These are phyloP conservation scores for Urtica urens DNA, from an alignment of 306 rosid genomes.

Conservation along the genomic window DNA sequence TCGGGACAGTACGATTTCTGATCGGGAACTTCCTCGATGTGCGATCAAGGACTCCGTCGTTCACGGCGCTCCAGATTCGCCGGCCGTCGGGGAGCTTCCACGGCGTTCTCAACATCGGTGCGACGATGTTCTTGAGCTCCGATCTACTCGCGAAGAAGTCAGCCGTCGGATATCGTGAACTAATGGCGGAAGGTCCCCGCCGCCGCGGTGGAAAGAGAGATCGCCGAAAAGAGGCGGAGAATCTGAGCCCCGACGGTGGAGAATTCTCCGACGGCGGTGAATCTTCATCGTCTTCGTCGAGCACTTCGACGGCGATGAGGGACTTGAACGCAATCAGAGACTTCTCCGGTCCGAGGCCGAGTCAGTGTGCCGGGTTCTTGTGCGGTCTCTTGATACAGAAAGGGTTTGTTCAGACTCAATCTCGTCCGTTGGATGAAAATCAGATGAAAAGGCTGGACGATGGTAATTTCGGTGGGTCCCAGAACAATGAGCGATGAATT, in stretches of 20 bases:
- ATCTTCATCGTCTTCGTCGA: conserved; percentile 36
- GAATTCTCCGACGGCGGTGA: conserved; percentile 35
- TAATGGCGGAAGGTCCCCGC: conserved; percentile 39
- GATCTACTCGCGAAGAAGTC: conserved; percentile 36
- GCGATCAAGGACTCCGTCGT: conserved; percentile 33
- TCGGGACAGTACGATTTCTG: conserved; percentile 68
- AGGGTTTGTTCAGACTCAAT: conserved; percentile 1
- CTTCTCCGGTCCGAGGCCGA: conserved; percentile 38
- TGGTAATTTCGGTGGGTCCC: conserved; percentile 9
- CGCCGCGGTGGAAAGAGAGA: conserved; percentile 9
- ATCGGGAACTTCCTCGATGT: conserved; percentile 40
- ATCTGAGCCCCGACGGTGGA: conserved; percentile 23
- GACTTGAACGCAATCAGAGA: conserved; percentile 52
- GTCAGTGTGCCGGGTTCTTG: conserved; percentile 39
- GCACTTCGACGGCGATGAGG: conserved; percentile 31
- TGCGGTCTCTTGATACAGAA: conserved; percentile 48
- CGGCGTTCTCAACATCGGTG: conserved; percentile 68
- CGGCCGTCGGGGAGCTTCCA: conserved; percentile 75
- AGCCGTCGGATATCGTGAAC: conserved; percentile 64
- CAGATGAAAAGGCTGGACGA: not conserved
- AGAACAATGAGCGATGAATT: conserved; percentile 13
- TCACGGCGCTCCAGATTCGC: conserved; percentile 65
- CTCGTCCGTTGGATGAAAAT: conserved; percentile 16
- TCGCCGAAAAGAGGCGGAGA: conserved; percentile 15
- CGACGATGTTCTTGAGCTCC: conserved; percentile 33